Evolutionary conservation across 805 yeast genomes (phyloP), one percentile per base, ranked within the genome.

Genomic region (Monosporozyma yasuniensis): DNA sequence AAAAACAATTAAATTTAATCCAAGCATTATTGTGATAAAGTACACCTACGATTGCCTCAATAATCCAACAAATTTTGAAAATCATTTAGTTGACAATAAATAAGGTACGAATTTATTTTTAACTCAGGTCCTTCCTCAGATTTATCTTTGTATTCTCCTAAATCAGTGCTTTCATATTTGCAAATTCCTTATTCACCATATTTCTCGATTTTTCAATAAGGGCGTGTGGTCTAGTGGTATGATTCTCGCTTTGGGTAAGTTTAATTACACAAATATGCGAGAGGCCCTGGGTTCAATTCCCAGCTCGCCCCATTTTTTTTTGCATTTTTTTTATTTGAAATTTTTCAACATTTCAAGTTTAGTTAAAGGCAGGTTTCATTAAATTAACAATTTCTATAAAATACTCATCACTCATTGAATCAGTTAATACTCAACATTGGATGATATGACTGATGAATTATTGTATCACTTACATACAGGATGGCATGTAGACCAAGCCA

Each of bases 401-500:
- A 18, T 27, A 21, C 21, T 38, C 22, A 12, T 48, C 32, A 7
- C 32, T 28, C 12, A 11, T 5, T 28, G 32, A 28, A 28, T 4
- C 9, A 5, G 12, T 10, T 14, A 28, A 4, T 7, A 6, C 11
- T n/a, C 38, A 34, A 34, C n/a, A 4, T 42, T 22, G 25, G 28
- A 22, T 21, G 19, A 23, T 8, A 86, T 86, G 95, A 90, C 91
- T 4, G 83, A 90, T 51, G 82, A 85, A 0, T 85, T 87, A 58
- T 71, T 88, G 47, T 93, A 95, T 1, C 93, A 88, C 61, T 69
- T 88, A 50, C 78, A 74, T 25, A 76, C 91, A 0, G 96, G 95
- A 5, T 88, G 96, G 97, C 99, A 93, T 61, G 98, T 93, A 30
- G 99, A 93, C 68, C 98, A 93, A 63, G 96, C 99, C 6, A 93